Percentiles rank a stretch among this genome's conserved stretches.
These are phyloP conservation scores for Ustilago bromivora DNA, from an alignment of 1,284 basidiomycete genomes.

Conservation along the genomic window DNA sequence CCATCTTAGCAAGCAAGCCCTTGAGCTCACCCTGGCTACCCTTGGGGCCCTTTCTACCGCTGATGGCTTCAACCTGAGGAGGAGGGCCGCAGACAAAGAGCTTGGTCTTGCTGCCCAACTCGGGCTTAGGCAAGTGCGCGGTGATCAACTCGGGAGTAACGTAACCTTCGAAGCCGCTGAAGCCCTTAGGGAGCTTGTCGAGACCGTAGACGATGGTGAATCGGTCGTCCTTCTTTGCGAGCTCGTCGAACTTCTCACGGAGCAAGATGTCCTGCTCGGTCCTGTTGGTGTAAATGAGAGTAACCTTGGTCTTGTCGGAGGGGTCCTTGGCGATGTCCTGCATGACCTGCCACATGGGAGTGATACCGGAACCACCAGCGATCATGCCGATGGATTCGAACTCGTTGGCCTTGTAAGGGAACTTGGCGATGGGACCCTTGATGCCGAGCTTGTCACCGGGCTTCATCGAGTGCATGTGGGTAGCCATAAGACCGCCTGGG, in stretches of 20 bases:
- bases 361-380: constrained; percentile 85
- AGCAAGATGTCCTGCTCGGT: constrained; percentile 91
- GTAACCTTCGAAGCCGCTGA: constrained; percentile 73
- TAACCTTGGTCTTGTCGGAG: constrained; percentile 95
- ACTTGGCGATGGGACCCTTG: constrained; percentile 76
- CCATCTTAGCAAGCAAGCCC: constrained; percentile 63
- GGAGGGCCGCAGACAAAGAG: constrained; percentile 83
- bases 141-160: constrained; percentile 79
- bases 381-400: constrained; percentile 84
- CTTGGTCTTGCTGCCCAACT: constrained; percentile 82
- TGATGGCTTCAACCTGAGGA: constrained; percentile 64
- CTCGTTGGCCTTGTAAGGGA: constrained; percentile 68
- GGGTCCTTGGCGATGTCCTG: constrained; percentile 70
- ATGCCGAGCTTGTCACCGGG: constrained; percentile 85
- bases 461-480: constrained; percentile 73
- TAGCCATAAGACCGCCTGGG: constrained; percentile 70
- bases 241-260: constrained; percentile 80
- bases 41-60: constrained; percentile 66
- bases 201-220: constrained; percentile 88
- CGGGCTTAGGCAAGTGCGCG: constrained; percentile 77
- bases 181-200: constrained; percentile 80
- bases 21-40: constrained; percentile 66
- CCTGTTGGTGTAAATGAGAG: constrained; percentile 89
- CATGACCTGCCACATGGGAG: constrained; percentile 70
- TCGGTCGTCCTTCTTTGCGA: constrained; percentile 67